These are phyloP conservation scores for Chlamydomonas eustigma DNA, from an alignment of 139 green algal genomes.

Conservation along the genomic window DNA sequence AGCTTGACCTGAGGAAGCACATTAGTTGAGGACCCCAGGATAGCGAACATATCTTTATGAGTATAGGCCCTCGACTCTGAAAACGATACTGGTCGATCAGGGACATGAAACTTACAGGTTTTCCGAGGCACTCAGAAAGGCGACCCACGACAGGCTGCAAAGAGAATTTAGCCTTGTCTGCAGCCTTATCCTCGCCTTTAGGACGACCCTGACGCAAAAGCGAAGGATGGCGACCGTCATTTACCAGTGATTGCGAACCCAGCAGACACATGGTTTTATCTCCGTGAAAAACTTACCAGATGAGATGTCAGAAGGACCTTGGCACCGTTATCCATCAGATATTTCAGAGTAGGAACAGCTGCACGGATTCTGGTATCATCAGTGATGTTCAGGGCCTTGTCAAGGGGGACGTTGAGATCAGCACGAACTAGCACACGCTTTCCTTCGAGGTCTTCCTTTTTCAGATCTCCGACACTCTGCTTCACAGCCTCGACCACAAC, in stretches of 20 bases:
- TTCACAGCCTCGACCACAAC: slow-evolving; percentile 56
- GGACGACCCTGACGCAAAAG: slow-evolving; percentile 71
- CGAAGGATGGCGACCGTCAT: too few species aligned
- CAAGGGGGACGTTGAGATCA: slow-evolving; percentile 98
- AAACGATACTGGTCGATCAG: too few species aligned
- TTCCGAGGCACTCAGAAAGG: slow-evolving; percentile 86
- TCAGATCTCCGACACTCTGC: slow-evolving; percentile 88
- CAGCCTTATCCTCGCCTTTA: slow-evolving; percentile 95
- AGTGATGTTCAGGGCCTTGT: slow-evolving; percentile 86
- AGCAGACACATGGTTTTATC: neutral
- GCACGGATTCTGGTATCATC: slow-evolving; percentile 98
- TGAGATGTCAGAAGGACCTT: slow-evolving; percentile 96
- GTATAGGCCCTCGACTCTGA: too few species aligned
- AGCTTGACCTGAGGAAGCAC: slow-evolving; percentile 68
- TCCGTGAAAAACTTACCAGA: slow-evolving; percentile 60
- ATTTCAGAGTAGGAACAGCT: slow-evolving; percentile 94
- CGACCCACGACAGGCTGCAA: slow-evolving; percentile 75
- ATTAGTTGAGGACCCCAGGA: neutral
- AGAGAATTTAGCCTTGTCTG: slow-evolving; percentile 82
- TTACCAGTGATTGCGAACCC: too few species aligned
- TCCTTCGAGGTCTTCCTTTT: slow-evolving; percentile 91
- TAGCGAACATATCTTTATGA: neutral
- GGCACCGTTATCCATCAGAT: slow-evolving; percentile 93
- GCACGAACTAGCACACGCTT: slow-evolving; percentile 54
- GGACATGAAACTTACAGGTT: slow-evolving; percentile 45